Evolutionary conservation across 2,329 filamentous ascomycete species (phyloP).

Genomic region (Hypomyces perniciosus): DNA sequence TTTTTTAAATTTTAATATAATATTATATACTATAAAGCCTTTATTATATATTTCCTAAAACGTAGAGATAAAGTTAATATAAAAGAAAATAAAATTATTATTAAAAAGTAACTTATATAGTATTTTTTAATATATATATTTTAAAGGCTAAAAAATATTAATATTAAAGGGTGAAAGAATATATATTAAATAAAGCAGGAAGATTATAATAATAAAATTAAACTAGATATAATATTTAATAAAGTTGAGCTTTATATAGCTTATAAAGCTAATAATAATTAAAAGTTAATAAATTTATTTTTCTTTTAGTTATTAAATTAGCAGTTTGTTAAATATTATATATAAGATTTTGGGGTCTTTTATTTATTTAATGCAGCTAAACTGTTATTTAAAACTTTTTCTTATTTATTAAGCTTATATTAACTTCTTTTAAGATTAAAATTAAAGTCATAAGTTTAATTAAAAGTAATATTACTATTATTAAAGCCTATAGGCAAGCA

Average conservation of each 20-base stretch:
- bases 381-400: neutral
- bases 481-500: too few relatives aligned
- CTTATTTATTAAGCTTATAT: neutral
- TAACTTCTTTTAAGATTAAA: too few relatives aligned
- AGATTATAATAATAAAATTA: neutral
- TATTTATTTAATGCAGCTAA: neutral
- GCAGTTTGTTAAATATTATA: too few relatives aligned
- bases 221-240: slow-evolving; percentile 2
- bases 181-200: neutral
- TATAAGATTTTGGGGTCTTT: neutral
- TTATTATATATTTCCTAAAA: neutral
- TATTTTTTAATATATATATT: neutral
- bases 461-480: too few relatives aligned
- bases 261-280: neutral
- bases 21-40: neutral
- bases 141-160: neutral
- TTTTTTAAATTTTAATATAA: neutral
- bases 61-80: neutral
- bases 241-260: neutral
- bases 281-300: neutral
- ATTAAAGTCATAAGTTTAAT: too few relatives aligned
- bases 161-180: slow-evolving; percentile 1
- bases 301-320: neutral
- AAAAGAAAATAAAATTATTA: neutral
- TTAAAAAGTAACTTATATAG: neutral